Evolutionary conservation across 2,329 filamentous ascomycete species (phyloP).

Genomic region (Colletotrichum australisinense): DNA sequence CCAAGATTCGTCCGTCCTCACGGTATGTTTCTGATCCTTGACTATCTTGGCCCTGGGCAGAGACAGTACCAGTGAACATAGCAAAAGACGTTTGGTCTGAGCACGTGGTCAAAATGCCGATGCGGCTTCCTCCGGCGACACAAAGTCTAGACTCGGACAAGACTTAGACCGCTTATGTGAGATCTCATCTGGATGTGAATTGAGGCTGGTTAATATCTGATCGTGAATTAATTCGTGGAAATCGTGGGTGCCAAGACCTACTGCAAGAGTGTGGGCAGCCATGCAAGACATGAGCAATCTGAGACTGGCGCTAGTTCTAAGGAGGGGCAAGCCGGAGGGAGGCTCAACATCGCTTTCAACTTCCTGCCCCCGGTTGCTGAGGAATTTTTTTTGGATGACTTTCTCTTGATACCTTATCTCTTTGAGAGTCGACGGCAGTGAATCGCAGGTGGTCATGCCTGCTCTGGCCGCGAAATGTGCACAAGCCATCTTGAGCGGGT

Average conservation of each 20-base stretch:
- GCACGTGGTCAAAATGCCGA: background rate
- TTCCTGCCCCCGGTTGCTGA: background rate
- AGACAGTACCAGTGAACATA: background rate
- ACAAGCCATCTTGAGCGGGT: no score
- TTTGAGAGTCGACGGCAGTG: background rate
- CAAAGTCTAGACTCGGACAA: background rate
- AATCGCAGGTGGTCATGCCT: background rate
- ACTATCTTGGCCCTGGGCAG: background rate
- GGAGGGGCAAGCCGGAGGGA: background rate
- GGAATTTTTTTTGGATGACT: background rate
- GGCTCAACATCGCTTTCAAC: background rate
- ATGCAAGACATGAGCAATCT: background rate
- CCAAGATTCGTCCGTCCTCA: background rate
- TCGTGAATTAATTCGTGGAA: background rate
- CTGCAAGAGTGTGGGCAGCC: background rate
- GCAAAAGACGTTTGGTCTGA: background rate
- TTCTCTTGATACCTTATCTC: background rate
- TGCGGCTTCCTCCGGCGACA: background rate
- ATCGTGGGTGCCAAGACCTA: background rate
- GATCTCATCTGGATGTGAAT: background rate
- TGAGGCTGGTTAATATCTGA: background rate
- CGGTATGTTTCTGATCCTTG: background rate
- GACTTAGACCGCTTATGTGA: background rate
- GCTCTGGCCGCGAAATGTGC: background rate
- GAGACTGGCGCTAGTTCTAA: background rate